Base-by-base conservation (phyloP, 2,329 filamentous ascomycete species). In the Colletotrichum phormii region DNA sequence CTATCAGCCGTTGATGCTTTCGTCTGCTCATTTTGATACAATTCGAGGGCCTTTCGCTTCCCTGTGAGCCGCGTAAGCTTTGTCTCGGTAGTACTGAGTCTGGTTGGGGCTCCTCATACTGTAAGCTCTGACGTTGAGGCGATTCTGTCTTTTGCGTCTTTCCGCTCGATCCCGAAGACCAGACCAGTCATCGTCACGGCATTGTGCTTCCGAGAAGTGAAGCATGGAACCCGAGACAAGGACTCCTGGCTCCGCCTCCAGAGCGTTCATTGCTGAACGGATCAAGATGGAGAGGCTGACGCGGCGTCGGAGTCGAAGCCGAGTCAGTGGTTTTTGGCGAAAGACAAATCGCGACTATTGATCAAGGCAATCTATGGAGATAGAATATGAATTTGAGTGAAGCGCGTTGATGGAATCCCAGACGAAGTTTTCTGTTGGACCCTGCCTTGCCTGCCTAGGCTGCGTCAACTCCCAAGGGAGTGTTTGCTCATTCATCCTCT, bases 81-180 rank as follows among this genome's bases (percentile, higher is more conserved):
- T 8, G 13, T 3, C 29, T 61, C 6, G 9, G 7, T 12, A 15
- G 5, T 26, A 3, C 12, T 12, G 12, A 62, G 24, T 18, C 12
- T 22, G 2, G 13, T 7, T 1, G 11, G 18, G 1, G 13, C 37
- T 29, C 29, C 35, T 75, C 79, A 62, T 78, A 82, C 81, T 77
- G 75, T 81, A 79, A 3, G 81, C 80, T 71, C 81, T 77, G 46
- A 81, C 79, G 71, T 82, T 79, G n/a, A 83, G 74, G 53, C 81
- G 78, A 37, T 79, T 82, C 71, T 83, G 81, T 67, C 77, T 75
- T 69, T 77, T 81, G 69, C 79, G 79, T 58, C 81, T 76, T 69
- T 80, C 77, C 11, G 76, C 76, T 49, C 77, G 70, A 69, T 80
- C 76, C 3, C 74, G 73, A 26, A 81, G 53, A 2, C 82, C 81